Conservation (phyloP, 768 basidiomycete species). For the Cantharellus cinnabarinus region DNA sequence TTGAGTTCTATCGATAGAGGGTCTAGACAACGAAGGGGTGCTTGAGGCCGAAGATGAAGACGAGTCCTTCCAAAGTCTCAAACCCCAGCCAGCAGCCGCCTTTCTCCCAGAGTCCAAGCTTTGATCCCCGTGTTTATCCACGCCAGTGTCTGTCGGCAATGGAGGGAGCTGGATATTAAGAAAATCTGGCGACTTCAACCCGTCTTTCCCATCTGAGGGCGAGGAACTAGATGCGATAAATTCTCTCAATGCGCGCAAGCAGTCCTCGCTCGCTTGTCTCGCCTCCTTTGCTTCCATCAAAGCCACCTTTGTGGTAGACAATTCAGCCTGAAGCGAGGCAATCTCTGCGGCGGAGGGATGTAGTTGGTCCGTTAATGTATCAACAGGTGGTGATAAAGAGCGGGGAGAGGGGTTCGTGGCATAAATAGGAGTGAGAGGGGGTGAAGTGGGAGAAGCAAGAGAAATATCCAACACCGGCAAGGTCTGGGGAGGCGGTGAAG, state of each 20-base stretch:
- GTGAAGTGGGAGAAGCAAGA: constrained; percentile 7
- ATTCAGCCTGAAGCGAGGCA: constrained; percentile 38
- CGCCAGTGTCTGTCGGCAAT: constrained; percentile 10
- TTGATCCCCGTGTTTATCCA: constrained; percentile 3
- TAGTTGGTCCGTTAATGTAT: not conserved
- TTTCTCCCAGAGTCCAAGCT: not conserved
- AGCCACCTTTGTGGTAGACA: constrained; percentile 46
- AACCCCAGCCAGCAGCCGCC: constrained; percentile 6
- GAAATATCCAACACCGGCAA: constrained; percentile 1
- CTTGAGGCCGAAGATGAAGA: not conserved
- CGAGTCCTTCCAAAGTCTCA: constrained; percentile 9
- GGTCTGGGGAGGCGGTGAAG: constrained; percentile 9
- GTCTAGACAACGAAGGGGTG: not conserved
- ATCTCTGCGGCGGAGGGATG: constrained; percentile 22
- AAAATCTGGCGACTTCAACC: not conserved
- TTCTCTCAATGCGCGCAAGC: constrained; percentile 59
- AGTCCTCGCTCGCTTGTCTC: constrained; percentile 68
- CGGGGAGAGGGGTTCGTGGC: constrained; percentile 22
- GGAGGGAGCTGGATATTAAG: constrained; percentile 10
- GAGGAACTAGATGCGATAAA: constrained; percentile 21
- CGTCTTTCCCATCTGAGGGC: not conserved
- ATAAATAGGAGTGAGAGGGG: constrained; percentile 25
- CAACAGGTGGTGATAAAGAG: not conserved
- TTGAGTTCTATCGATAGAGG: not conserved
- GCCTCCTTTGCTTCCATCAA: constrained; percentile 65